phyloP scores from a whole-genome alignment of 805 yeast genomes.

The Kazachstania kunashirensis region DNA sequence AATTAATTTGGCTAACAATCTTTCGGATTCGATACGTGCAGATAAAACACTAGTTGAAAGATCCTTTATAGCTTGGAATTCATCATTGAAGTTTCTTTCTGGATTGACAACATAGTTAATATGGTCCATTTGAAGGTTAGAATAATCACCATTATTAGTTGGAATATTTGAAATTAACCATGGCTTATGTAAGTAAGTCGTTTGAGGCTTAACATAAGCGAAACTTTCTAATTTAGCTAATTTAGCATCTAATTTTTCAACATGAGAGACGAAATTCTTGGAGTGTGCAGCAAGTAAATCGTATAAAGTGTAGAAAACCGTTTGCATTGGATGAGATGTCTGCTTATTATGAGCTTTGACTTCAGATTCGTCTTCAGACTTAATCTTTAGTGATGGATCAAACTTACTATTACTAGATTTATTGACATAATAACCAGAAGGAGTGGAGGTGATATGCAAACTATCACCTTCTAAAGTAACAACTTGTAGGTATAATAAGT shows the following conservation, averaged over 20 bases:
- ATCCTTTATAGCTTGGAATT: conserved; percentile 73
- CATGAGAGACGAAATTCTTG: conserved; percentile 45
- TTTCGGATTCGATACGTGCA: conserved; percentile 68
- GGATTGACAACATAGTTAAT: conserved; percentile 20
- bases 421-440: conserved; percentile 72
- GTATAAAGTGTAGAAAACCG: conserved; percentile 37
- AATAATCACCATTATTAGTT: conserved; percentile 41
- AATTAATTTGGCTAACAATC: conserved; percentile 56
- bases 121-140: conserved; percentile 43
- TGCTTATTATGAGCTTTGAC: background rate
- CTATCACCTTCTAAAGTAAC: conserved; percentile 77
- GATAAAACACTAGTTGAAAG: conserved; percentile 48
- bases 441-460: conserved; percentile 67
- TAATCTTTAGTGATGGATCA: conserved; percentile 46
- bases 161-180: conserved; percentile 47
- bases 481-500: conserved; percentile 62
- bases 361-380: background rate
- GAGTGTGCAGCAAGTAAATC: conserved; percentile 58
- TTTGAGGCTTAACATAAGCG: conserved; percentile 51
- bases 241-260: conserved; percentile 41
- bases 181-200: conserved; percentile 54
- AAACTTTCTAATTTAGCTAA: conserved; percentile 40
- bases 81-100: conserved; percentile 82
- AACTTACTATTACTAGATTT: conserved; percentile 57
- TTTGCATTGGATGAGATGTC: background rate